Base-by-base conservation (phyloP, 1,284 basidiomycete species). In the Polyporus tsugae region DNA sequence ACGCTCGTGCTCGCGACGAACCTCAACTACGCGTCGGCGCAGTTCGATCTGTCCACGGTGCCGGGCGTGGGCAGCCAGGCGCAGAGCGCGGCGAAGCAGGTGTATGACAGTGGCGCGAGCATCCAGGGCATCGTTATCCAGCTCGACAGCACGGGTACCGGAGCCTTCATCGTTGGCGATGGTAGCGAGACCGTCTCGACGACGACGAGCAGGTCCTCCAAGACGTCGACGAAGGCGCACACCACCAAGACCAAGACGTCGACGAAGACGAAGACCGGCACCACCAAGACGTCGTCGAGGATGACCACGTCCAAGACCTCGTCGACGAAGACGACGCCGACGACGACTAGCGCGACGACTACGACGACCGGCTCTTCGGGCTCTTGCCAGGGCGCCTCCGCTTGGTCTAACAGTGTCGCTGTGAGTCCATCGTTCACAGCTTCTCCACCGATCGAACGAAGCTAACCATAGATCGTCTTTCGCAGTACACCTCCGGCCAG, bases 1-100 rank as follows among this genome's bases (percentile, higher is more conserved):
- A 81, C 79, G 15, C 78, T 86, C 60, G 77, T 84, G 60, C 73
- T 86, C 13, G 83, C 78, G 42, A 76, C 84, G 13, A 86, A 86
- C 70, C 74, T 83, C 25, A 77, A 85, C 58, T 82, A 84, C 49
- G 75, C 75, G 22, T 64, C 74, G 9, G 75, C 76, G 67, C 73
- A 62, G 55, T 68, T 80, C 59, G 64, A 72, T 39, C 62, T 81
- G 29, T 35, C 49, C 11, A 64, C 62, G 5, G 62, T 78, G 7
- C 53, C 67, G 11, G 68, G 69, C 19, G 66, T 74, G 13, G 71
- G 58, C 25, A 64, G 57, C 9, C 69, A 68, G n/a, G 44, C 44
- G 44, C 15, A n/a, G 4, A 35, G 35, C 6, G 52, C 62, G 4
- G 62, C 58, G 60, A 65, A 29, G 65, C 73, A 77, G 71, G 76